Percentiles rank a stretch among this genome's conserved stretches.
Evolutionary conservation across 768 basidiomycete genomes (phyloP).

Genomic region (Mycena sanguinolenta): DNA sequence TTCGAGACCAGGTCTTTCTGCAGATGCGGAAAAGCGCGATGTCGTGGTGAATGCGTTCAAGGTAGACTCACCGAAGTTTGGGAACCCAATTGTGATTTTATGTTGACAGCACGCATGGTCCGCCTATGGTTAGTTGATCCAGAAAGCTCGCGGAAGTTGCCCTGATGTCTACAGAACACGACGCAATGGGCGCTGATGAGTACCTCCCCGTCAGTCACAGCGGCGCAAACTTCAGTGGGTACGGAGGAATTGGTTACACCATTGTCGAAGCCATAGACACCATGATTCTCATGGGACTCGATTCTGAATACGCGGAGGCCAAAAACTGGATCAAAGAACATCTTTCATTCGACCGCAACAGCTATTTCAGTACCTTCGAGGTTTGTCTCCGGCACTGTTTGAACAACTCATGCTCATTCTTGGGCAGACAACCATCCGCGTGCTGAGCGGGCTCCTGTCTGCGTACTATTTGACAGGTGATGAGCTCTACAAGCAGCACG

Average conservation of each 20-base stretch:
- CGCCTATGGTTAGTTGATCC: slow-evolving; percentile 61
- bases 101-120: slow-evolving; percentile 80
- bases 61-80: slow-evolving; percentile 54
- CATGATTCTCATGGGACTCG: slow-evolving; percentile 87
- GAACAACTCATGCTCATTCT: no score
- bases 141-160: not conserved
- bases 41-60: slow-evolving; percentile 85
- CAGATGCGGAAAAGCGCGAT: slow-evolving; percentile 73
- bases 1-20: no score
- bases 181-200: slow-evolving; percentile 93
- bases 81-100: not conserved
- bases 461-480: slow-evolving; percentile 75
- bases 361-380: slow-evolving; percentile 89
- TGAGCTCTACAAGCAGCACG: slow-evolving; percentile 82
- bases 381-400: no score
- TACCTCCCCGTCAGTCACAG: slow-evolving; percentile 85
- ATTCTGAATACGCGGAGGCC: slow-evolving; percentile 82
- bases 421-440: slow-evolving; percentile 86
- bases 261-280: slow-evolving; percentile 91
- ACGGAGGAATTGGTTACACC: slow-evolving; percentile 84
- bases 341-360: slow-evolving; percentile 82
- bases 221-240: slow-evolving; percentile 82
- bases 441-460: slow-evolving; percentile 90
- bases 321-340: slow-evolving; percentile 79
- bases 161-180: slow-evolving; percentile 59